Evolutionary conservation across 192 early-diverging fungal species (phyloP), one percentile per base, ranked within the genome.

Genomic region (Podila minutissima): DNA sequence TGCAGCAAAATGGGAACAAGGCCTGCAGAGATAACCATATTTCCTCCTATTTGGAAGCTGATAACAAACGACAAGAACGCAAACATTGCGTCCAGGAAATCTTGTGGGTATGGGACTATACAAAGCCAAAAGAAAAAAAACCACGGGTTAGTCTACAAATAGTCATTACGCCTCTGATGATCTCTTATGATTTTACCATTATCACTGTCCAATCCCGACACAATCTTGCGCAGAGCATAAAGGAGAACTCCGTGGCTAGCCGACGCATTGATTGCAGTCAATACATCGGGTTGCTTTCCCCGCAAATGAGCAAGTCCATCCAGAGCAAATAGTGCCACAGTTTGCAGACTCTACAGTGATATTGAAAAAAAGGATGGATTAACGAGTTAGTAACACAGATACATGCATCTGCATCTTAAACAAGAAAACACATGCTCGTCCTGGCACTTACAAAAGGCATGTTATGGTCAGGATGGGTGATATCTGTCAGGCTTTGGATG

Each of bases 161-260:
- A 11, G 7, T 46, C 41, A 46, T 17, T 9, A 41, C 41, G 41
- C 13, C 4, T 46, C 41, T 17, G 15, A 46, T 17, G 41, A 33
- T 24, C 20, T 55, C n/a, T 26, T 8, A 24, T 24, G 5, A 55
- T n/a, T 62, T 50, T 71, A 83, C 84, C 73, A 67, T 70, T 51
- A 5, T 83, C 73, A 19, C 83, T 79, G 26, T 89, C 85, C 28
- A 90, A 41, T 35, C 84, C 75, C 6, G 86, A 64, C 33, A 95
- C 89, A 29, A 95, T 87, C 67, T 91, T 91, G 66, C 95, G 90
- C 41, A 98, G 72, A 7, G 93, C 86, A 66, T 90, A 93, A 84
- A 98, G 92, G 17, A 98, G 84, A 32, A 93, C 89, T 28, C 98
- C 98, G 69, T 98, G 96, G 70, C 96, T 97, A 5, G 95, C 96